These are phyloP conservation scores for Zostera marina DNA, from an alignment of 116 monocot genomes.

Conservation along the genomic window DNA sequence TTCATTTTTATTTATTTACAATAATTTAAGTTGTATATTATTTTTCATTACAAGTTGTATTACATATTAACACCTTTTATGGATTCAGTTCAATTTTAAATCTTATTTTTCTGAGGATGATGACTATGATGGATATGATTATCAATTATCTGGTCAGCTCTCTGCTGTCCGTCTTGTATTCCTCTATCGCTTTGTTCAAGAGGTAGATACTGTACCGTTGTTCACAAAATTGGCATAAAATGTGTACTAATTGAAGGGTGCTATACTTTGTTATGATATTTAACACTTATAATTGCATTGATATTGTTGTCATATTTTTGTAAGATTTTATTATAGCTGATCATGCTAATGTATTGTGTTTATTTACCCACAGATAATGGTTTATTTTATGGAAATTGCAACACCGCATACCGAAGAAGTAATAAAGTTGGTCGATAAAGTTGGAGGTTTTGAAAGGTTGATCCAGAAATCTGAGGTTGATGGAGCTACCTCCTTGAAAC, in stretches of 20 bases:
- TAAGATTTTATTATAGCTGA: no score
- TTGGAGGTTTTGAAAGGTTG: constrained; percentile 84
- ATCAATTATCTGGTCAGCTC: constrained; percentile 68
- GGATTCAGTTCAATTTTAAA: constrained; percentile 61
- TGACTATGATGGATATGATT: constrained; percentile 87
- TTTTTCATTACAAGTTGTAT: no score
- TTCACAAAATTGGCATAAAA: background rate
- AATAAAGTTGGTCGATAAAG: constrained; percentile 89
- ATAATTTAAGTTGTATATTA: no score
- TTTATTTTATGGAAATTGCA: constrained; percentile 88
- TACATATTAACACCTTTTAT: background rate
- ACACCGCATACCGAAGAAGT: constrained; percentile 90
- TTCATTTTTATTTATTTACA: background rate
- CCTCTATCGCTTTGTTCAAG: constrained; percentile 88
- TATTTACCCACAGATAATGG: constrained; percentile 39
- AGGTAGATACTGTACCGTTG: constrained; percentile 24
- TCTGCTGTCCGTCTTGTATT: constrained; percentile 90
- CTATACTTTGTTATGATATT: no score
- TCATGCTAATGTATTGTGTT: no score
- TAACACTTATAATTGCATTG: no score
- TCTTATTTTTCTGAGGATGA: constrained; percentile 84
- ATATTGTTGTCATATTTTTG: no score
- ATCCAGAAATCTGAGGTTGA: constrained; percentile 92
- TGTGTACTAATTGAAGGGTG: no score
- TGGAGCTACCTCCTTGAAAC: constrained; percentile 65